Conservation (phyloP, 1,284 basidiomycete genomes). For the Tilletia horrida region DNA sequence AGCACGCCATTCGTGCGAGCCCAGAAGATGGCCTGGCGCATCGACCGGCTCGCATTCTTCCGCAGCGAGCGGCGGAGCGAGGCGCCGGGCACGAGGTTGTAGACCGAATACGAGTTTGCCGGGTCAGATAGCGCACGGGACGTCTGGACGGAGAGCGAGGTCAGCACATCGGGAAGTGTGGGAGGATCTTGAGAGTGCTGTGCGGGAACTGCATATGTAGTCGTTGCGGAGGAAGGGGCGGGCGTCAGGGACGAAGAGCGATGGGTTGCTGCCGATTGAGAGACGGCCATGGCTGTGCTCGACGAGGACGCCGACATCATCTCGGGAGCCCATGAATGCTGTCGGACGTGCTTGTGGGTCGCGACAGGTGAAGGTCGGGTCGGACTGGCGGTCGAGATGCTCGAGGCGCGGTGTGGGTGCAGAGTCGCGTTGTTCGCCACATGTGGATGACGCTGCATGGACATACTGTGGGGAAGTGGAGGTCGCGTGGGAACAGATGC, state of each 20-base stretch:
- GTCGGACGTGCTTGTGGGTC: slow-evolving; percentile 7
- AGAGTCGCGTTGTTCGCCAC: not conserved
- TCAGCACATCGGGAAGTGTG: slow-evolving; percentile 12
- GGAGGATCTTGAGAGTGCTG: not conserved
- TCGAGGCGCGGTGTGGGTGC: not conserved
- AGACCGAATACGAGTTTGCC: slow-evolving; percentile 7
- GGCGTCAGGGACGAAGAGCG: not conserved
- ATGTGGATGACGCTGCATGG: not conserved
- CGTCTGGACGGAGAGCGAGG: slow-evolving; percentile 10
- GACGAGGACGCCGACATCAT: not conserved
- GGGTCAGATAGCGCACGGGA: slow-evolving; percentile 9
- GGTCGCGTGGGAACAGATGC: not conserved
- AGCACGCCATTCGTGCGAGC: slow-evolving; percentile 16
- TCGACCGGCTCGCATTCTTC: slow-evolving; percentile 14
- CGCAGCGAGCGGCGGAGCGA: slow-evolving; percentile 3
- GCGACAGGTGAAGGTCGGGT: not conserved
- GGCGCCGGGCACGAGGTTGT: slow-evolving; percentile 13
- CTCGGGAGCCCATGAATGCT: slow-evolving; percentile 14
- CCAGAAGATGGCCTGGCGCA: slow-evolving; percentile 15
- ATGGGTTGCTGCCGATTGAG: not conserved
- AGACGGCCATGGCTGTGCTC: not conserved
- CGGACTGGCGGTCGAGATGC: not conserved
- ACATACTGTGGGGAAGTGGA: slow-evolving; percentile 4
- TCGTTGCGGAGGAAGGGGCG: not conserved
- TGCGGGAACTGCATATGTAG: too few species aligned